Conservation (phyloP, 352 stramenopile species). For the Pythium oligandrum region DNA sequence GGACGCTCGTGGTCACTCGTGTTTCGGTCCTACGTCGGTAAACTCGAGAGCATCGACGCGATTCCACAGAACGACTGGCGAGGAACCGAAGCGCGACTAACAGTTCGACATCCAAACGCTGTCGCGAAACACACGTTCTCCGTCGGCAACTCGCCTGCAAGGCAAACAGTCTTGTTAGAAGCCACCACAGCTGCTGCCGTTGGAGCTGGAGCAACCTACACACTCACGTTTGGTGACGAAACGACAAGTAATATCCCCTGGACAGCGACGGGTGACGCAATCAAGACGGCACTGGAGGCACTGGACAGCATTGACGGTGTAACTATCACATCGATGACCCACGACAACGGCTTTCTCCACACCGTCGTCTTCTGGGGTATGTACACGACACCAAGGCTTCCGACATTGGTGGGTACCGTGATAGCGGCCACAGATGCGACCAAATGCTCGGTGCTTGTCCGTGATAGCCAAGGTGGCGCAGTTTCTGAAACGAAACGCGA, state of each 20-base stretch:
- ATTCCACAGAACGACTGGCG: conserved; percentile 55
- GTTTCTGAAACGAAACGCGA: conserved; percentile 49
- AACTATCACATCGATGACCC: conserved; percentile 31
- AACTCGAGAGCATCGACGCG: conserved; percentile 51
- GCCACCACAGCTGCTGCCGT: conserved; percentile 22
- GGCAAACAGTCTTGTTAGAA: conserved; percentile 52
- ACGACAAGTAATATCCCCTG: conserved; percentile 36
- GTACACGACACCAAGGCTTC: conserved; percentile 51
- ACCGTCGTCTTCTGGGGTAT: conserved; percentile 85
- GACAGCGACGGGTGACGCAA: conserved; percentile 19
- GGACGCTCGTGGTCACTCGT: conserved; percentile 62
- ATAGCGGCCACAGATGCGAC: conserved; percentile 13
- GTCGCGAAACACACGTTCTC: conserved; percentile 34
- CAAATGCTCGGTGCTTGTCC: conserved; percentile 37
- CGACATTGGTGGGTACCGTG: conserved; percentile 29
- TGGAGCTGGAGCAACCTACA: conserved; percentile 32
- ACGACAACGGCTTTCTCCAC: conserved; percentile 65
- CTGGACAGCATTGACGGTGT: conserved; percentile 52
- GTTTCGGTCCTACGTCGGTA: conserved; percentile 59
- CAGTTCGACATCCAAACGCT: conserved; percentile 30
- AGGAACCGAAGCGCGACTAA: conserved; percentile 47
- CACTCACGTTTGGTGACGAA: conserved; percentile 45
- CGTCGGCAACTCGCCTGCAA: conserved; percentile 45
- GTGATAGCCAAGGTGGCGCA: conserved; percentile 30
- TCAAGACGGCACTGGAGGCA: conserved; percentile 40